Percentiles rank a stretch among this genome's conserved stretches.
phyloP scores from a whole-genome alignment of 2,329 filamentous ascomycete species.

The Trichoderma cornu-damae region DNA sequence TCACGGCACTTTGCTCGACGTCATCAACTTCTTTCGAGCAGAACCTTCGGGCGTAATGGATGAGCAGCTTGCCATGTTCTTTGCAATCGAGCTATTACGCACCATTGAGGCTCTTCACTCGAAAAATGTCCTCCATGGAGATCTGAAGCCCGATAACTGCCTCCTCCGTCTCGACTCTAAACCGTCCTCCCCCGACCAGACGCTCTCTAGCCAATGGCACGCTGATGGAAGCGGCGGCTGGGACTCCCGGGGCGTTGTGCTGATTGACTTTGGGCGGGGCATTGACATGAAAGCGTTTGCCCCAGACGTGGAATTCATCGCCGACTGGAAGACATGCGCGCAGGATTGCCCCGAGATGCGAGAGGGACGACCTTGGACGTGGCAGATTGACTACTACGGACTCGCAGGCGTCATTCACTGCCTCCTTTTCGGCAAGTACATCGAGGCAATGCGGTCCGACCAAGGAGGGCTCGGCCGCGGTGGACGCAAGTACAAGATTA shows the following conservation, averaged over 20 bases:
- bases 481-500: conserved; percentile 69
- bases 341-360: conserved; percentile 95
- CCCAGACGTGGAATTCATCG: conserved; percentile 73
- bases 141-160: conserved; percentile 94
- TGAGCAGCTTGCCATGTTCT: conserved; percentile 90
- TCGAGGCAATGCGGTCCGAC: conserved; percentile 65
- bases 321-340: conserved; percentile 85
- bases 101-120: conserved; percentile 82
- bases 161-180: conserved; percentile 70
- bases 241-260: conserved; percentile 69
- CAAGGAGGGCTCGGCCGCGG: conserved; percentile 51
- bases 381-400: conserved; percentile 94
- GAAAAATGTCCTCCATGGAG: conserved; percentile 78
- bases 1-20: conserved; percentile 89
- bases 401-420: conserved; percentile 83
- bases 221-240: conserved; percentile 73
- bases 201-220: conserved; percentile 61
- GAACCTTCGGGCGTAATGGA: conserved; percentile 76
- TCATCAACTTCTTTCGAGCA: conserved; percentile 78
- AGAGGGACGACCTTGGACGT: conserved; percentile 91
- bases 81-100: conserved; percentile 83
- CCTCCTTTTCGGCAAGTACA: conserved; percentile 90
- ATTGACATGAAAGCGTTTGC: conserved; percentile 89
- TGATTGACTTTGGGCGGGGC: conserved; percentile 92
- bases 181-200: conserved; percentile 26